Base-by-base conservation (phyloP, 2,329 filamentous ascomycete genomes). In the Dactylonectria estremocensis region DNA sequence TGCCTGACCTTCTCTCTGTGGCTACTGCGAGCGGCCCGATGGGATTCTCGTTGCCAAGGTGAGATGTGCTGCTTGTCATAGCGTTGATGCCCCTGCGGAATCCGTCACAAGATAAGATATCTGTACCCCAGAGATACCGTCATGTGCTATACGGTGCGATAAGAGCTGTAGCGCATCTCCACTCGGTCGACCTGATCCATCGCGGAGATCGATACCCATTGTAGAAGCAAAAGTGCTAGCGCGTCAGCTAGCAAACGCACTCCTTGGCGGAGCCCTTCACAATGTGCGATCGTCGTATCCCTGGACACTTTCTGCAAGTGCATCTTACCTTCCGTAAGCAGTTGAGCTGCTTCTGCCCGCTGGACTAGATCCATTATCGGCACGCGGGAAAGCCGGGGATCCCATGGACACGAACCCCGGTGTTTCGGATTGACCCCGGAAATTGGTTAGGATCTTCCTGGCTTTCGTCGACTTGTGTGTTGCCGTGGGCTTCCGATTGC, bases 281-380 rank as follows among this genome's bases (percentile, higher is more conserved):
- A 22, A 22, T 13, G 14, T 46, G 45, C 33, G 4, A 11, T 28
- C n/a, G 14, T 53, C 50, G 50, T 35, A 35, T 13, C 28, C 50
- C n/a, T 5, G 8, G 48, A 8, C 18, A 18, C n/a, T 53, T 10
- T n/a, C 31, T 53, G 50, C 31, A 35, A 22, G 50, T 35, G 31
- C 50, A 53, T 53, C 31, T 37, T 20, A 53, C 33, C 50, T 53
- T 20, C 50, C 50, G 31, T 8, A 53, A 53, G 14, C 31, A 33
- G 50, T 11, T 35, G 18, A 33, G 50, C 31, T 53, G 13, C 50
- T 20, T 35, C n/a, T 7, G 3, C n/a, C 31, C 18, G 24, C 35
- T 31, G 50, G 31, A 13, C 31, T 33, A 18, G 14, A n/a, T 35
- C 28, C 31, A 37, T 31, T 31, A 22, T 14, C 10, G n/a, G 49